Evolutionary conservation across 495 filamentous ascomycete genomes (phyloP).

Genomic region (Aspergillus asperescens): DNA sequence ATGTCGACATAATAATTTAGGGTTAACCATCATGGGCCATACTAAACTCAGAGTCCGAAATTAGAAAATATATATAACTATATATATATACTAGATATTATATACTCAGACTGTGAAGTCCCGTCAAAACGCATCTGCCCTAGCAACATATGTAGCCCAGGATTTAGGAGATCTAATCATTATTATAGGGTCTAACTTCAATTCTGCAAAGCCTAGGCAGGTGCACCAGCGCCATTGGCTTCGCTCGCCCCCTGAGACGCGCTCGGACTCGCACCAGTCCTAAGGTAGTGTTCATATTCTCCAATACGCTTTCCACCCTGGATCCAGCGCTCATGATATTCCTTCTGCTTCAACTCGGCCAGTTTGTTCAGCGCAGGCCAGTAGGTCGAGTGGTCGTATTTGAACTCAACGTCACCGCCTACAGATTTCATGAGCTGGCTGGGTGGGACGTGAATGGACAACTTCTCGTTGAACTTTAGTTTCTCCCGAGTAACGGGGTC

Average conservation of each 20-base stretch:
- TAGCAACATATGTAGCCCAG: neutral
- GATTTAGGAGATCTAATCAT: neutral
- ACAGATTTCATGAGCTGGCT: slow-evolving; percentile 65
- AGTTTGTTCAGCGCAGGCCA: slow-evolving; percentile 79
- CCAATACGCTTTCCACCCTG: slow-evolving; percentile 72
- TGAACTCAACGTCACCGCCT: slow-evolving; percentile 61
- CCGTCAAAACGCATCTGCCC: too few species aligned
- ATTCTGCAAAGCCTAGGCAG: neutral
- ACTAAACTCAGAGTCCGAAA: too few species aligned
- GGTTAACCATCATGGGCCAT: too few species aligned
- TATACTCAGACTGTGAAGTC: too few species aligned
- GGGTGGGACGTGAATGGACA: slow-evolving; percentile 67
- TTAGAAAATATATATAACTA: too few species aligned
- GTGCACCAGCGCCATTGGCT: neutral
- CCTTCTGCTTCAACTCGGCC: slow-evolving; percentile 53
- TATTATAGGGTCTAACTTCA: neutral
- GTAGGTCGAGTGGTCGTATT: slow-evolving; percentile 81
- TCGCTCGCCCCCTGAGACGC: slow-evolving; percentile 22
- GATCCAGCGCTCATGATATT: slow-evolving; percentile 65
- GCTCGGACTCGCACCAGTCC: slow-evolving; percentile 50
- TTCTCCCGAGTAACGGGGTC: slow-evolving; percentile 88
- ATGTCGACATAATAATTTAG: too few species aligned
- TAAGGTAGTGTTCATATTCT: slow-evolving; percentile 76
- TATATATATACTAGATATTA: too few species aligned
- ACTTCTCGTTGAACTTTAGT: slow-evolving; percentile 89